A percentile compares a stretch with the other conserved stretches of the same genome.
These are phyloP conservation scores for Loxodes magnus DNA, from an alignment of 73 alveolate species.

Conservation along the genomic window DNA sequence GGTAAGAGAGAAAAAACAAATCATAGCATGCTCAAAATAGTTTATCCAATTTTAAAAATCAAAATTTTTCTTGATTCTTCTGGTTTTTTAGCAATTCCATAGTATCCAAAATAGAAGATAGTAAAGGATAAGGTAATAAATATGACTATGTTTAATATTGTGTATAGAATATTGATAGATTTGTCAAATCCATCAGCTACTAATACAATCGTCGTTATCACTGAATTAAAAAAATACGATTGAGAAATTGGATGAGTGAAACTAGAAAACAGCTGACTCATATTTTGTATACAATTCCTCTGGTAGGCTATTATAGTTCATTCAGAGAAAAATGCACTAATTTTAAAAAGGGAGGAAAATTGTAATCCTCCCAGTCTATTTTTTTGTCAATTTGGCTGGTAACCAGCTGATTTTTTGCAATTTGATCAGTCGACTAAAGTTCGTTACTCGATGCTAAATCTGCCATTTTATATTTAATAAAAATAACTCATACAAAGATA, in stretches of 20 bases:
- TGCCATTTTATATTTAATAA: too few relatives aligned
- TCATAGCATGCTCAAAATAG: background rate
- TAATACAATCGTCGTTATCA: slow-evolving; percentile 9
- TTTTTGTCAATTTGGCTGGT: too few relatives aligned
- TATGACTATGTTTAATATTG: background rate
- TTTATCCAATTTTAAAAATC: background rate
- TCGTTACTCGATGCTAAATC: too few relatives aligned
- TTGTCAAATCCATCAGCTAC: slow-evolving; percentile 6
- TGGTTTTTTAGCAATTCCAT: slow-evolving; percentile 7
- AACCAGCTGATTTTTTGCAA: too few relatives aligned
- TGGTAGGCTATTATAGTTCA: background rate
- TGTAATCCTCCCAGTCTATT: slow-evolving; percentile 15
- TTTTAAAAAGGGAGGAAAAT: slow-evolving; percentile 11
- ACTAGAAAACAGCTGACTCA: slow-evolving; percentile 2
- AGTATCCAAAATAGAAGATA: slow-evolving; percentile 9
- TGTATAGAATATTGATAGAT: slow-evolving; percentile 3
- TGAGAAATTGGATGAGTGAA: too few relatives aligned
- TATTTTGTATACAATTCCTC: background rate
- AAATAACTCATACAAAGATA: too few relatives aligned
- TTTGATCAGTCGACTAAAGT: too few relatives aligned
- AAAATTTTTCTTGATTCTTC: background rate
- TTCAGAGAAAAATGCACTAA: slow-evolving; percentile 1
- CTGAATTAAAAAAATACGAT: background rate
- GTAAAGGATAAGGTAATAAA: slow-evolving; percentile 1
- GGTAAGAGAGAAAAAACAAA: background rate